Conservation (phyloP, 2,329 filamentous ascomycete species). For the Apiospora malaysiana region DNA sequence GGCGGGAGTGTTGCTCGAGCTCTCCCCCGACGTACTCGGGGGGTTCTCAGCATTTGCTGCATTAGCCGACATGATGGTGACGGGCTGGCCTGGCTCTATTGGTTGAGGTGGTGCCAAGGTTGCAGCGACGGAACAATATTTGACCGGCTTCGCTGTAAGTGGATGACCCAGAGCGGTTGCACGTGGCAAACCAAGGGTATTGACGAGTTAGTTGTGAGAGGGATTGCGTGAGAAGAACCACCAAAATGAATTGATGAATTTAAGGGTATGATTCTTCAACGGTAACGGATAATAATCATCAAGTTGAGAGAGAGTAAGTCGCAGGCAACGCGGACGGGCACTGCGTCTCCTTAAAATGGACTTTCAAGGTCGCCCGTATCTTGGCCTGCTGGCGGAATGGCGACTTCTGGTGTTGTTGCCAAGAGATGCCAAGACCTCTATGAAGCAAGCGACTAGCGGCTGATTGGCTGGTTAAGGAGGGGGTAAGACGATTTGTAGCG, state of each 20-base stretch:
- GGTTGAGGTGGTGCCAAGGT: background rate
- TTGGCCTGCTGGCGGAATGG: conserved; percentile 18
- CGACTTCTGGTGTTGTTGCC: conserved; percentile 10
- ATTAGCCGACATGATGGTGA: conserved; percentile 13
- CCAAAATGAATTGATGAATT: background rate
- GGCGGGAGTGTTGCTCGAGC: conserved; percentile 18
- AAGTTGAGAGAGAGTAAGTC: conserved; percentile 15
- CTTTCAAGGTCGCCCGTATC: conserved; percentile 9
- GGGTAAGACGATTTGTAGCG: conserved; percentile 13
- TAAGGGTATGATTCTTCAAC: conserved; percentile 12
- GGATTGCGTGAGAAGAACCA: background rate
- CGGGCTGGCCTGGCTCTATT: background rate
- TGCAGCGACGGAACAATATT: conserved; percentile 15
- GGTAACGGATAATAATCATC: conserved; percentile 10
- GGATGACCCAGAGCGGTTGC: background rate
- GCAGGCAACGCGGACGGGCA: conserved; percentile 16
- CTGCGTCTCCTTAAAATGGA: conserved; percentile 19
- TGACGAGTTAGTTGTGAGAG: background rate
- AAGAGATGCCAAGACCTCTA: conserved; percentile 18
- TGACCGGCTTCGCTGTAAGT: conserved; percentile 8
- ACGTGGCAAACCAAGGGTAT: background rate
- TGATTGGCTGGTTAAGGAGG: conserved; percentile 9
- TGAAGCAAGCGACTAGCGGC: conserved; percentile 9
- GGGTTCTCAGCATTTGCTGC: conserved; percentile 15
- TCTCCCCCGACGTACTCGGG: conserved; percentile 20